phyloP scores from a whole-genome alignment of 371 early-diverging fungal genomes.

The Mortierella sp. region DNA sequence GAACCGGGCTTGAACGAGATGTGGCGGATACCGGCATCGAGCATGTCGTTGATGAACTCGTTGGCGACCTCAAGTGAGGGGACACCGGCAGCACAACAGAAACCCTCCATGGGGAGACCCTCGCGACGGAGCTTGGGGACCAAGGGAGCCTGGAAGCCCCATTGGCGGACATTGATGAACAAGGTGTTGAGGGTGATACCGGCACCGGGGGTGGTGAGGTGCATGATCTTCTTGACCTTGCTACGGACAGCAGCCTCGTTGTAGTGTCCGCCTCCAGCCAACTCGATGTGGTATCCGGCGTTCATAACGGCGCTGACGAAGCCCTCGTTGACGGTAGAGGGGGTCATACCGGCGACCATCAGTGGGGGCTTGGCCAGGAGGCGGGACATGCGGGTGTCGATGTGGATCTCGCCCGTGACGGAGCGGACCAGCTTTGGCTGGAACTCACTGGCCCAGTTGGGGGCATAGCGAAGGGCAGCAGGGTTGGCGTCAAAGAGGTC shows the following conservation, averaged over 20 bases:
- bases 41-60: conserved; percentile 84
- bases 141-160: conserved; percentile 97
- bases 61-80: conserved; percentile 93
- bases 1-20: conserved; percentile 95
- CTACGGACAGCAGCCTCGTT: conserved; percentile 85
- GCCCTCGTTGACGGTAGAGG: conserved; percentile 81
- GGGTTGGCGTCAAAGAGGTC: conserved; percentile 86
- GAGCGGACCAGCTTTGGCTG: conserved; percentile 81
- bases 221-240: conserved; percentile 86
- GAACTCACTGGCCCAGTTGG: conserved; percentile 92
- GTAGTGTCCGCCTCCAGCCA: conserved; percentile 97
- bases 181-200: conserved; percentile 93
- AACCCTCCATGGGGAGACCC: conserved; percentile 94
- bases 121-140: conserved; percentile 90
- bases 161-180: conserved; percentile 94
- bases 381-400: conserved; percentile 92
- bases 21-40: conserved; percentile 88
- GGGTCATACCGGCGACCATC: conserved; percentile 95
- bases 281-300: conserved; percentile 95
- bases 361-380: conserved; percentile 91
- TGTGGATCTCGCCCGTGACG: conserved; percentile 81
- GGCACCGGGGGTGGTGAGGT: conserved; percentile 84
- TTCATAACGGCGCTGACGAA: conserved; percentile 92
- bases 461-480: conserved; percentile 86
- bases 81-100: conserved; percentile 94